Evolutionary conservation across 371 early-diverging fungal species (phyloP).

Genomic region (Circinella umbellata): DNA sequence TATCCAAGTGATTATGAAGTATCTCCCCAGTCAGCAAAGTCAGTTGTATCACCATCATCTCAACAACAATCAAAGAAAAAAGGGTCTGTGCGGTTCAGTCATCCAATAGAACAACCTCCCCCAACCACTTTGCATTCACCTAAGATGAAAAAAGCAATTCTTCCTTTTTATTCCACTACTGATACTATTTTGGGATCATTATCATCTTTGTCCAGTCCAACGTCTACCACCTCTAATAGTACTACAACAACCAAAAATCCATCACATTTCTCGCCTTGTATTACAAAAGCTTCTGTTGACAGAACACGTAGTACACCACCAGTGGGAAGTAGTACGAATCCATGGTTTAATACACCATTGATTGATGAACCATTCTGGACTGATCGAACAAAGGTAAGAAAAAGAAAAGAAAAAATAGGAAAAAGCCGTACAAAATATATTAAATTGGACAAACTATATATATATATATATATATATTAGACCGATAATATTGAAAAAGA

Average conservation of each 20-base stretch:
- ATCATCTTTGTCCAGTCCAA: too few species aligned
- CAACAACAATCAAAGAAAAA: constrained; percentile 4
- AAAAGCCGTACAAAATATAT: neutral
- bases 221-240: too few species aligned
- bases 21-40: neutral
- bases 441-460: too few species aligned
- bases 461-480: too few species aligned
- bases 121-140: neutral
- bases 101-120: neutral
- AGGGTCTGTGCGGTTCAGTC: neutral
- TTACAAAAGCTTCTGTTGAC: too few species aligned
- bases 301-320: neutral
- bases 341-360: constrained; percentile 16
- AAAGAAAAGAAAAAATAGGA: neutral
- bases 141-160: neutral
- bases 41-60: neutral
- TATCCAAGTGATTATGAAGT: neutral
- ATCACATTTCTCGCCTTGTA: too few species aligned
- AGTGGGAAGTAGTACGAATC: neutral
- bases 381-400: neutral
- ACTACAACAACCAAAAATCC: constrained; percentile 8
- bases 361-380: constrained; percentile 25
- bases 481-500: neutral
- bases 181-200: too few species aligned
- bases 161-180: neutral